Base-by-base conservation (phyloP, 768 basidiomycete genomes). In the Lactarius sp. region DNA sequence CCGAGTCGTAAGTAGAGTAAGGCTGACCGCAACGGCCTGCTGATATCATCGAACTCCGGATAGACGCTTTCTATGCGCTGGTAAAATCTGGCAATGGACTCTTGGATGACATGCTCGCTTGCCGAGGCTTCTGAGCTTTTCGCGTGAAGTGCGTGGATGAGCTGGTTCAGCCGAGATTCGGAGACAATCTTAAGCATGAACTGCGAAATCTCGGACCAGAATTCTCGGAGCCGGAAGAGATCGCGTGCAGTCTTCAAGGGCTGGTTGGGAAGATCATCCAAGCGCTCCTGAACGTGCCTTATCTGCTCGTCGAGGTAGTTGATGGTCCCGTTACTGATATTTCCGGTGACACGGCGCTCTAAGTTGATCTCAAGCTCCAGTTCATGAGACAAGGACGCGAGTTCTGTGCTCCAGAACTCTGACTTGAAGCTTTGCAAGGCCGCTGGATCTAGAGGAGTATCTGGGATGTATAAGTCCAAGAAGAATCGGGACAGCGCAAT, bases 371-470 rank as follows among this genome's bases (percentile, higher is more conserved):
- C 86, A 7, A 91, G 76, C 6, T 69, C 57, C 8, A 86, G 71
- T 72, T 91, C 84, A 2, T 75, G 73, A 4, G 70, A 65, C 3
- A 90, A 67, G 31, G 76, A 69, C 2, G 71, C 66, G 37, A 76
- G 68, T 59, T 84, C 78, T 54, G 77, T 70, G 34, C 71, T 69
- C 71, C 80, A 78, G 34, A 85, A 83, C 36, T 76, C 72, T 2
- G 70, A 69, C 0, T 77, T 75, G 53, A 77, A 81, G 56, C 77
- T 79, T 59, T 85, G 79, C 39, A 86, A 80, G 27, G 85, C 85
- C 7, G 87, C 85, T 33, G 97, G 97, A 72, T 99, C 97, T 54
- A 98, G 75, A 2, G 95, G 93, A 2, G 83, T 76, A 72, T 92
- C 82, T 0, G 97, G 94, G 44, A 98, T 79, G 70, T 88, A 87